Conservation (phyloP, 2,329 filamentous ascomycete genomes). For the Ceratocystis destructans region DNA sequence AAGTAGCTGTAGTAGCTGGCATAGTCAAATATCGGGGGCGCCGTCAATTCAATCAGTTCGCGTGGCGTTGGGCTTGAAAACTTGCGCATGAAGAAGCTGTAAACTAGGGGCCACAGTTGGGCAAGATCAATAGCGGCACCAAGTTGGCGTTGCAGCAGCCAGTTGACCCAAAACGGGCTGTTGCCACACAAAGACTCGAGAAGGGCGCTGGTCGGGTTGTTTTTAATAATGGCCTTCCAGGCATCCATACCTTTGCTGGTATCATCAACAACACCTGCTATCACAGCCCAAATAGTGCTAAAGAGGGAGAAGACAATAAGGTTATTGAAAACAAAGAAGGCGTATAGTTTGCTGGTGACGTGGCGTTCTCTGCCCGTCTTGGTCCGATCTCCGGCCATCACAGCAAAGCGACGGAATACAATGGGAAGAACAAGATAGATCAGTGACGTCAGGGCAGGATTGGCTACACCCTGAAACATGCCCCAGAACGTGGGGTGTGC, state of each 20-base stretch:
- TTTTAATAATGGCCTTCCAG: conserved; percentile 54
- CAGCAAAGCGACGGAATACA: conserved; percentile 77
- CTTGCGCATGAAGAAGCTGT: conserved; percentile 70
- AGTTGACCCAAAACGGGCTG: conserved; percentile 88
- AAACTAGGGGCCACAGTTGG: conserved; percentile 71
- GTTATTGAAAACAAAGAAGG: conserved; percentile 97
- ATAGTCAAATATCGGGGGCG: conserved; percentile 86
- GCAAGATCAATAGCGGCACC: conserved; percentile 89
- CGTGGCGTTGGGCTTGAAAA: conserved; percentile 80
- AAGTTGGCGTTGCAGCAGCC: conserved; percentile 81
- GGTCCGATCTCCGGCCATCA: conserved; percentile 72
- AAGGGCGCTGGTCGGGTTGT: conserved; percentile 47
- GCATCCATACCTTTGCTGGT: conserved; percentile 44
- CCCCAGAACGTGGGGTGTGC: conserved; percentile 59
- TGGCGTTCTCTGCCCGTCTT: conserved; percentile 88
- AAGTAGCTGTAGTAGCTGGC: conserved; percentile 98
- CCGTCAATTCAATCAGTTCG: conserved; percentile 82
- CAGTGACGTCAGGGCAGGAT: conserved; percentile 74
- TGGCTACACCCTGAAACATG: conserved; percentile 79
- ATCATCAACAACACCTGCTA: conserved; percentile 48
- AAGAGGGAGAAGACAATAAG: conserved; percentile 88
- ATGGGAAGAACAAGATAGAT: conserved; percentile 80
- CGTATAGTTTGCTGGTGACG: conserved; percentile 78
- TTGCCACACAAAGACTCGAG: conserved; percentile 67
- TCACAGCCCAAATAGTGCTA: conserved; percentile 63